Evolutionary conservation across 1,284 basidiomycete genomes (phyloP), one percentile per base, ranked within the genome.

Genomic region (Athelia sp.): DNA sequence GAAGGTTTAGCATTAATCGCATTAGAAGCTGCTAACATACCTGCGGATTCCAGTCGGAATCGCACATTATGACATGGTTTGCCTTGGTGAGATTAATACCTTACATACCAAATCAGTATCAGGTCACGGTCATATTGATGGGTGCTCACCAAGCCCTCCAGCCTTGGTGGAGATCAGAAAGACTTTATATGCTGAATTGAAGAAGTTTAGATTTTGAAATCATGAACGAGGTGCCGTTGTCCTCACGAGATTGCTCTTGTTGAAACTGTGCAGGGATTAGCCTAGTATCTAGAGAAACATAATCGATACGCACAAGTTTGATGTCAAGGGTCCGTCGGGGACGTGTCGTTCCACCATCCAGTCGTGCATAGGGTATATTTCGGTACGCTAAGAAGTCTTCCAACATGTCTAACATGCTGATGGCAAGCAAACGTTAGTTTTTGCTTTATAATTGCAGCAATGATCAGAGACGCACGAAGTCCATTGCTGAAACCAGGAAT

Each of bases 131-230:
- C 13, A 29, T 29, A 29, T 29, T 29, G 26, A 29, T 29, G 26
- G 13, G 26, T 29, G 13, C 68, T 10, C 76, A 70, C 90, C 91
- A 45, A 94, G 71, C 46, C 91, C 90, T 56, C 91, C 91, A n/a
- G 92, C 92, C 52, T 85, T 80, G 0, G 92, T 94, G 6, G 90
- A 91, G 8, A 94, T 77, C 43, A 94, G 67, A 68, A 86, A 92
- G 4, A 90, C 87, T 59, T 90, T 79, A 56, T 88, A 87, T 0
- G 88, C 90, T 67, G 72, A 63, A 34, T 68, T 71, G 0, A 72
- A 68, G 32, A 2, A 10, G 23, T 9, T 13, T 21, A 29, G 13
- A 19, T 4, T 35, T 32, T 18, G 26, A 26, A n/a, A 13, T 2
- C 14, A n/a, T 3, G 42, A 24, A 6, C 21, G 24, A 3, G 13